Percentiles rank a stretch among this genome's conserved stretches.
Evolutionary conservation across 495 filamentous ascomycete genomes (phyloP).

Genomic region (Copromyces sp.): DNA sequence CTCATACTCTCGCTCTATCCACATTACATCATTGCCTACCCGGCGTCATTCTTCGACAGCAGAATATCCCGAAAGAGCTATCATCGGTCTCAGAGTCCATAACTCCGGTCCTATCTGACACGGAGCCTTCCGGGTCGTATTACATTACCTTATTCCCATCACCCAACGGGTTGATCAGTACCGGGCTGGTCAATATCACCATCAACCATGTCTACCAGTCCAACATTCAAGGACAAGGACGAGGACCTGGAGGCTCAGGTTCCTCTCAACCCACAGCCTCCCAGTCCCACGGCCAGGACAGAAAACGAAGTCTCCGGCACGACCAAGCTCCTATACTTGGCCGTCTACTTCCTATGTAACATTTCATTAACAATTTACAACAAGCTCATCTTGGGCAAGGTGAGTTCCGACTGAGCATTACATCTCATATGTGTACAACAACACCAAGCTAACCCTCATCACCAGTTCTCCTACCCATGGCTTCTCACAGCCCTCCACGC

Average conservation of each 20-base stretch:
- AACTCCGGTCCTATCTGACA: background rate
- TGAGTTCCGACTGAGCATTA: constrained; percentile 11
- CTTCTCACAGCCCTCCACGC: constrained; percentile 46
- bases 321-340: constrained; percentile 35
- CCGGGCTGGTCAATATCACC: background rate
- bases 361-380: constrained; percentile 45
- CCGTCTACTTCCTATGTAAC: constrained; percentile 42
- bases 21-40: background rate
- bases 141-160: background rate
- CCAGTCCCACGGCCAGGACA: constrained; percentile 3
- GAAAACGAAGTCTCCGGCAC: constrained; percentile 22
- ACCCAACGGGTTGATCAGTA: background rate
- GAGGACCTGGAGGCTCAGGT: constrained; percentile 17
- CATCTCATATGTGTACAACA: background rate
- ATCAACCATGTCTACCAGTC: background rate
- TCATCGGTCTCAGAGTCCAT: background rate
- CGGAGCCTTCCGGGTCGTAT: background rate
- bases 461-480: constrained; percentile 46
- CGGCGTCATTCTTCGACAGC: background rate
- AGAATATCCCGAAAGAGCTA: background rate
- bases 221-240: constrained; percentile 4
- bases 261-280: background rate
- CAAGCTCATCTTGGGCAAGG: constrained; percentile 44
- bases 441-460: background rate
- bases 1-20: background rate